phyloP scores from a whole-genome alignment of 2,329 filamentous ascomycete species.

The Daldinia eschscholtzii region DNA sequence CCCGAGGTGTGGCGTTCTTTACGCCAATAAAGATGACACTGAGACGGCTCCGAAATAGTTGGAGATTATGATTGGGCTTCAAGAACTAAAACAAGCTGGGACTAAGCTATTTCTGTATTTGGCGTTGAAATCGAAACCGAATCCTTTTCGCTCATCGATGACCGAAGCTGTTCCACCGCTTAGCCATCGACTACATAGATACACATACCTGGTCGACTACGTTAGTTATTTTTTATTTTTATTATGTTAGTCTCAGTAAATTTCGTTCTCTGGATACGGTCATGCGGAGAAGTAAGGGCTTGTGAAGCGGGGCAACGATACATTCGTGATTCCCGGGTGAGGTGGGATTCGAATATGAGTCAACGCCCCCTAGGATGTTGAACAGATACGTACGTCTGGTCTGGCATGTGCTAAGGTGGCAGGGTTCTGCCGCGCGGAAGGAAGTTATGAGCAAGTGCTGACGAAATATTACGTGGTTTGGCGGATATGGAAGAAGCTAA shows the following conservation, averaged over 20 bases:
- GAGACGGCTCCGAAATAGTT: constrained; percentile 31
- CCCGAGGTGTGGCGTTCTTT: constrained; percentile 39
- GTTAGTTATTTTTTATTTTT: constrained; percentile 6
- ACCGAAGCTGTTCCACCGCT: constrained; percentile 15
- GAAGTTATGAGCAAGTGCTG: constrained; percentile 42
- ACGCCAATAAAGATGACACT: constrained; percentile 32
- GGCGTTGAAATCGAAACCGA: constrained; percentile 23
- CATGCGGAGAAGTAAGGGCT: constrained; percentile 34
- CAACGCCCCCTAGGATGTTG: constrained; percentile 31
- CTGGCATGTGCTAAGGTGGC: constrained; percentile 39
- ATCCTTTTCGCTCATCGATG: constrained; percentile 25
- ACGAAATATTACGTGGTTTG: constrained; percentile 47
- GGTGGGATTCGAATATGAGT: constrained; percentile 43
- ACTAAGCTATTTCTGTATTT: constrained; percentile 24
- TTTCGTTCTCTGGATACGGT: constrained; percentile 21
- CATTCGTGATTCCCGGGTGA: constrained; percentile 39
- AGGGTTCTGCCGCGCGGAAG: constrained; percentile 36
- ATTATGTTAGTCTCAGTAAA: constrained; percentile 7
- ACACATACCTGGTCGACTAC: background rate
- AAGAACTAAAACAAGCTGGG: constrained; percentile 25
- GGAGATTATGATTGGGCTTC: constrained; percentile 30
- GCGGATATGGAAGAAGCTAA: constrained; percentile 30
- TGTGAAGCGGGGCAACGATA: constrained; percentile 38
- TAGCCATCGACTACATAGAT: constrained; percentile 7
- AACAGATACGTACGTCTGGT: constrained; percentile 24